phyloP scores from a whole-genome alignment of 2,329 filamentous ascomycete species.

The Venturia asperata region DNA sequence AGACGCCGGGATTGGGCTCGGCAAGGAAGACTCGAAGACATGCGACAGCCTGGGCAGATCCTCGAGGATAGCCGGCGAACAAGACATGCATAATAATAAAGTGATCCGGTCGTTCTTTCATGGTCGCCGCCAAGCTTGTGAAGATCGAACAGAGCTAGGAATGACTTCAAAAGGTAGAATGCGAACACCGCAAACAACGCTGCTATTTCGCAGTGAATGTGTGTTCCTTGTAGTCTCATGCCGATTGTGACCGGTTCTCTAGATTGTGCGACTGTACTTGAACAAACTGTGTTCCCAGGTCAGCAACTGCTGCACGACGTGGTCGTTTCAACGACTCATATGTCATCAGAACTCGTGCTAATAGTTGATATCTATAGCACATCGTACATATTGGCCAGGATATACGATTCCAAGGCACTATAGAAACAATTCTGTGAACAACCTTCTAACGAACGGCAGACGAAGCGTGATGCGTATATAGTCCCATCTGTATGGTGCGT shows the following conservation, averaged over 20 bases:
- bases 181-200: neutral
- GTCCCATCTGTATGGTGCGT: neutral
- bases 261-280: neutral
- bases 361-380: neutral
- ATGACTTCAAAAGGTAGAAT: neutral
- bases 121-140: neutral
- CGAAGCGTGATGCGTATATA: neutral
- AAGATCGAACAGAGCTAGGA: neutral
- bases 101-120: neutral
- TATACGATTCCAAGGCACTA: neutral
- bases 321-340: neutral
- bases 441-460: neutral
- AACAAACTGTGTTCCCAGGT: neutral
- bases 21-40: neutral
- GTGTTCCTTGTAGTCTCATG: neutral
- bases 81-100: neutral
- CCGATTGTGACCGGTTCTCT: neutral
- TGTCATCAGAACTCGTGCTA: neutral
- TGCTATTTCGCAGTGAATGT: neutral
- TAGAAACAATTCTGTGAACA: neutral
- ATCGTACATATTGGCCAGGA: slow-evolving; percentile 3
- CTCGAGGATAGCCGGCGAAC: neutral
- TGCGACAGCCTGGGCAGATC: neutral
- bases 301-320: neutral
- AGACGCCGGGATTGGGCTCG: slow-evolving; percentile 5